Conservation (phyloP, 345 rosid genomes). For the Hibiscus mutabilis region DNA sequence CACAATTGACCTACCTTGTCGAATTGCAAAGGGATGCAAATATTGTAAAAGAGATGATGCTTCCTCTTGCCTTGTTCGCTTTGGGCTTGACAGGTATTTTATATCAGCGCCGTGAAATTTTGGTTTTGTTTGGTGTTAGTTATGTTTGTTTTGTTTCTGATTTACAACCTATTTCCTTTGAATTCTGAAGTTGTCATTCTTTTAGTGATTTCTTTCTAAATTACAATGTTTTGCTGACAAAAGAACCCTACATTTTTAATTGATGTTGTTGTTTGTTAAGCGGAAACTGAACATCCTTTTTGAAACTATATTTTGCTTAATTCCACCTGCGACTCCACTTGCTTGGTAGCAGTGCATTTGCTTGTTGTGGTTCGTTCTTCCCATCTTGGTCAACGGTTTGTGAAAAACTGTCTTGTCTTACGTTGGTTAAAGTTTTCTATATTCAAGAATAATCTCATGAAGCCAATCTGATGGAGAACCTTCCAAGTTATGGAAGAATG, state of each 20-base stretch:
- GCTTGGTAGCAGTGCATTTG: background rate
- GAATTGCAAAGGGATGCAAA: conserved; percentile 95
- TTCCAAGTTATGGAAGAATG: background rate
- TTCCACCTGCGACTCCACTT: background rate
- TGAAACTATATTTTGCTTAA: background rate
- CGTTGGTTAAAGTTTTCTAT: background rate
- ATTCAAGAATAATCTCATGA: conserved; percentile 13
- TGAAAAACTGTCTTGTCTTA: background rate
- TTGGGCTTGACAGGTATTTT: conserved; percentile 76
- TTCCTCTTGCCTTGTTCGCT: conserved; percentile 93
- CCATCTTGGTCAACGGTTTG: background rate
- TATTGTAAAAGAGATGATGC: conserved; percentile 84
- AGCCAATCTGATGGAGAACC: conserved; percentile 13
- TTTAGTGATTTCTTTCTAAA: background rate
- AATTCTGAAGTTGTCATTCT: background rate
- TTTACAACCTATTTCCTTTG: background rate
- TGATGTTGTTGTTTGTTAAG: background rate
- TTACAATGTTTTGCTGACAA: background rate
- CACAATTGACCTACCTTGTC: conserved; percentile 92
- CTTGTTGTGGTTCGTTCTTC: background rate
- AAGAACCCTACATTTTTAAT: background rate
- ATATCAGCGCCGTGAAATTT: background rate
- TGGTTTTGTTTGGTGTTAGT: background rate
- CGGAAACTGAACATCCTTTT: conserved; percentile 4
- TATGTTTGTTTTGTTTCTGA: background rate